A percentile compares a stretch with the other conserved stretches of the same genome.
Conservation (phyloP, 106 monocot genomes). For the Phalaenopsis aphrodite region DNA sequence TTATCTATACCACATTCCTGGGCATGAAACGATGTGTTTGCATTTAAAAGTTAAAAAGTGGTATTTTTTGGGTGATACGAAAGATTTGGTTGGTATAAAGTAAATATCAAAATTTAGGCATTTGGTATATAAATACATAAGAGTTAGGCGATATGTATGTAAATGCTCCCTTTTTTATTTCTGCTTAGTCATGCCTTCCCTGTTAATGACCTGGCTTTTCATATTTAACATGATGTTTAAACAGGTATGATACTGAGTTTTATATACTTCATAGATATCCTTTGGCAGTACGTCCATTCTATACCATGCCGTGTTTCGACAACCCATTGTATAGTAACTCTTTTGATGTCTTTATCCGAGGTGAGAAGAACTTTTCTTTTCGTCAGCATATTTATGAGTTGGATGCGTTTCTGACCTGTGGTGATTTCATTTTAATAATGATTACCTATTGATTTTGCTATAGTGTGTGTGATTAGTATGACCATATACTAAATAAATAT, state of each 20-base stretch:
- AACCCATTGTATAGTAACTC: constrained; percentile 77
- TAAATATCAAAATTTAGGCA: too few species aligned
- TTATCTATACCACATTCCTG: too few species aligned
- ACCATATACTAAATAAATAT: too few species aligned
- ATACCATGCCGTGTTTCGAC: constrained; percentile 97
- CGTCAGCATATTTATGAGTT: neutral
- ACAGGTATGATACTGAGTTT: constrained; percentile 87
- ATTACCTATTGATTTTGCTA: neutral
- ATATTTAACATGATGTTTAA: constrained; percentile 2
- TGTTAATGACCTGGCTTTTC: neutral
- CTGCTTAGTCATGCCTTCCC: neutral
- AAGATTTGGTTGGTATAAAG: too few species aligned
- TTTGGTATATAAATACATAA: too few species aligned
- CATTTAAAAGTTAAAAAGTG: too few species aligned
- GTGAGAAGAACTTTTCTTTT: constrained; percentile 23
- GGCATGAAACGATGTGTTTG: too few species aligned
- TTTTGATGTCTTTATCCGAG: constrained; percentile 99
- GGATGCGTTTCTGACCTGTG: neutral
- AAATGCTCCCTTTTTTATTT: too few species aligned
- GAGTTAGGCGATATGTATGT: too few species aligned
- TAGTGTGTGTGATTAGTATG: too few species aligned
- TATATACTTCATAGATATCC: constrained; percentile 88
- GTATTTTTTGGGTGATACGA: too few species aligned
- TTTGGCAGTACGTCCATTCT: constrained; percentile 87
- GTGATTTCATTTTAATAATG: neutral